phyloP scores from a whole-genome alignment of 2,329 filamentous ascomycete genomes.

The Ceratocystis diversiconidia region DNA sequence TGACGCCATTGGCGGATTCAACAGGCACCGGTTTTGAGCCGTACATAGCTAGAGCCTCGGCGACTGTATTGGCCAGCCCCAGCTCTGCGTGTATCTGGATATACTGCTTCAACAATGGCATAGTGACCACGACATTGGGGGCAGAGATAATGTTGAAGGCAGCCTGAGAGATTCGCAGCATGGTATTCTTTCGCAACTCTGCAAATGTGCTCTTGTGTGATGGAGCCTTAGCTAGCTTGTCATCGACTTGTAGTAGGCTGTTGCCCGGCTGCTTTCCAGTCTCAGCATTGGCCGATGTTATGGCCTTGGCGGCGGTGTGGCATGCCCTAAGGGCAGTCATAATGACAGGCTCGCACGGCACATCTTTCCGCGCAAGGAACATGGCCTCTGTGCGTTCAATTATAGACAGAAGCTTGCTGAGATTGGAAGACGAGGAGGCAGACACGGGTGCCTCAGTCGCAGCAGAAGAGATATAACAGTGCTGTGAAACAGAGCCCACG shows the following conservation, averaged over 20 bases:
- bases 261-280: slow-evolving; percentile 5
- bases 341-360: slow-evolving; percentile 33
- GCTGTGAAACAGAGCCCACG: not conserved
- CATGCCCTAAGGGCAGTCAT: slow-evolving; percentile 32
- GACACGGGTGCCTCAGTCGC: not conserved
- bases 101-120: slow-evolving; percentile 57
- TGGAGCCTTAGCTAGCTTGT: slow-evolving; percentile 1
- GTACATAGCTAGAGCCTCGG: slow-evolving; percentile 67
- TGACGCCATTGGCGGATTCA: slow-evolving; percentile 2
- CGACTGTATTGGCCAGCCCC: slow-evolving; percentile 59
- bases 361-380: slow-evolving; percentile 32
- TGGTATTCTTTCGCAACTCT: slow-evolving; percentile 30
- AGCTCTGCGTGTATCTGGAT: slow-evolving; percentile 62
- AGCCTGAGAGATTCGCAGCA: slow-evolving; percentile 40
- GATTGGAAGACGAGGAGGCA: slow-evolving; percentile 25
- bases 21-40: slow-evolving; percentile 65
- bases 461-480: not conserved
- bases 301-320: slow-evolving; percentile 31
- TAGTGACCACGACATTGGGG: slow-evolving; percentile 66
- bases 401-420: slow-evolving; percentile 29
- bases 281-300: slow-evolving; percentile 25
- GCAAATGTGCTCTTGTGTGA: slow-evolving; percentile 10
- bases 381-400: slow-evolving; percentile 31
- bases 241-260: slow-evolving; percentile 26
- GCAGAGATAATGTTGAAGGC: slow-evolving; percentile 60